Conservation (phyloP, 2,329 filamentous ascomycete genomes). For the Neonectria sp. region DNA sequence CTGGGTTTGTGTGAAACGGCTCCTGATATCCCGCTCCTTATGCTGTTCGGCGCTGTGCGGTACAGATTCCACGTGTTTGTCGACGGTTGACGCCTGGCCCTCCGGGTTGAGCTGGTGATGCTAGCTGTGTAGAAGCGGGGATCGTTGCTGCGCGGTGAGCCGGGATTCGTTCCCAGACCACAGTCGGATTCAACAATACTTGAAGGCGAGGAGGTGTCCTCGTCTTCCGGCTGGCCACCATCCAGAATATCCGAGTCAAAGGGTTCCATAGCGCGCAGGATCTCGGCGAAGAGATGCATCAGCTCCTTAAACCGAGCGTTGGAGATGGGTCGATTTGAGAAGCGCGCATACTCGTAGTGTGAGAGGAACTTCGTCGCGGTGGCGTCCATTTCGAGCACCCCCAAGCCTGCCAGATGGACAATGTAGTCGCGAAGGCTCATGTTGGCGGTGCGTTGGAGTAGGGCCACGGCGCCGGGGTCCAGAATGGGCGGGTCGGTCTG, state of each 20-base stretch:
- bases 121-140: conserved; percentile 50
- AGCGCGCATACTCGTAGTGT: conserved; percentile 88
- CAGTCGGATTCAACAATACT: conserved; percentile 64
- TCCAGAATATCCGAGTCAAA: conserved; percentile 70
- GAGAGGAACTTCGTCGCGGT: conserved; percentile 76
- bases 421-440: conserved; percentile 89
- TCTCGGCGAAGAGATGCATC: conserved; percentile 87
- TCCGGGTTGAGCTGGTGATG: conserved; percentile 51
- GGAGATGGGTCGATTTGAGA: conserved; percentile 78
- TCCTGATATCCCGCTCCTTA: conserved; percentile 59
- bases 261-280: conserved; percentile 82
- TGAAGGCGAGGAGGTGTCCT: conserved; percentile 49
- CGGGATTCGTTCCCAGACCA: conserved; percentile 59
- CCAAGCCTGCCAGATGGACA: conserved; percentile 76
- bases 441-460: conserved; percentile 78
- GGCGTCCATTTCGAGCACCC: conserved; percentile 66
- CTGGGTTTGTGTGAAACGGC: conserved; percentile 56
- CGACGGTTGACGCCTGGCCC: conserved; percentile 58
- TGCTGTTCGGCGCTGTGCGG: conserved; percentile 69
- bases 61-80: conserved; percentile 62
- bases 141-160: conserved; percentile 54
- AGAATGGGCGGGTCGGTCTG: conserved; percentile 62
- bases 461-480: conserved; percentile 76
- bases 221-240: conserved; percentile 47
- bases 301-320: conserved; percentile 81